phyloP scores from a whole-genome alignment of 352 stramenopile species.

The Phytophthora idaei region DNA sequence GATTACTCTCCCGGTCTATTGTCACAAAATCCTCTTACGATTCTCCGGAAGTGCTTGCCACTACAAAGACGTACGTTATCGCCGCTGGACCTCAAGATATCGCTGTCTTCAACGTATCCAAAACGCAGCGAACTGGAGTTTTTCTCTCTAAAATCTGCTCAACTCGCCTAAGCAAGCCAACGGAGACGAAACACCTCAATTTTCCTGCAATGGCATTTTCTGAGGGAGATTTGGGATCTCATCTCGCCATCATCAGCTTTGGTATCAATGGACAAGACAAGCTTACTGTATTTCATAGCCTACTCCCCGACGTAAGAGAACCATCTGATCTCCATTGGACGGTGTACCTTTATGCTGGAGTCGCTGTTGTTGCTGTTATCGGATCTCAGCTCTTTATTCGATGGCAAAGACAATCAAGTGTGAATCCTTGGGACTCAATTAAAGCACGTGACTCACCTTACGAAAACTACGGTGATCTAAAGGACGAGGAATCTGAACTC shows the following conservation, averaged over 20 bases:
- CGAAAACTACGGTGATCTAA: slow-evolving; percentile 22
- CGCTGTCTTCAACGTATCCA: slow-evolving; percentile 34
- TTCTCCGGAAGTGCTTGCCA: slow-evolving; percentile 8
- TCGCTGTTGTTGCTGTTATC: slow-evolving; percentile 31
- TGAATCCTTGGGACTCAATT: slow-evolving; percentile 31
- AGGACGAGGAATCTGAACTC: slow-evolving; percentile 7
- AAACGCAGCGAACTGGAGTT: slow-evolving; percentile 1
- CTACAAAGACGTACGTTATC: slow-evolving; percentile 30
- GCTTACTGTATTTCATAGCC: slow-evolving; percentile 39
- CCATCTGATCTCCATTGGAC: slow-evolving; percentile 32
- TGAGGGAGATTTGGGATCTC: slow-evolving; percentile 32
- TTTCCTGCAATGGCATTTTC: slow-evolving; percentile 29
- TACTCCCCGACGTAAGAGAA: slow-evolving; percentile 35
- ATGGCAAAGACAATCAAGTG: slow-evolving; percentile 18
- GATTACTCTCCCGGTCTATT: slow-evolving; percentile 20
- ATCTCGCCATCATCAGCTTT: slow-evolving; percentile 22
- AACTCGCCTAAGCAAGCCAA: not conserved
- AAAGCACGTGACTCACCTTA: slow-evolving; percentile 9
- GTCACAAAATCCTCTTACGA: slow-evolving; percentile 5
- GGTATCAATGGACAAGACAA: not conserved
- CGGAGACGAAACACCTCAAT: not conserved
- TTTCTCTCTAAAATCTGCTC: slow-evolving; percentile 22
- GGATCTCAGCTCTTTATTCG: slow-evolving; percentile 38
- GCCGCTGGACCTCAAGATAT: slow-evolving; percentile 19
- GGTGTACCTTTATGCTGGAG: slow-evolving; percentile 21